phyloP scores from a whole-genome alignment of 2,329 filamentous ascomycete species.

The Alternaria ethzedia region DNA sequence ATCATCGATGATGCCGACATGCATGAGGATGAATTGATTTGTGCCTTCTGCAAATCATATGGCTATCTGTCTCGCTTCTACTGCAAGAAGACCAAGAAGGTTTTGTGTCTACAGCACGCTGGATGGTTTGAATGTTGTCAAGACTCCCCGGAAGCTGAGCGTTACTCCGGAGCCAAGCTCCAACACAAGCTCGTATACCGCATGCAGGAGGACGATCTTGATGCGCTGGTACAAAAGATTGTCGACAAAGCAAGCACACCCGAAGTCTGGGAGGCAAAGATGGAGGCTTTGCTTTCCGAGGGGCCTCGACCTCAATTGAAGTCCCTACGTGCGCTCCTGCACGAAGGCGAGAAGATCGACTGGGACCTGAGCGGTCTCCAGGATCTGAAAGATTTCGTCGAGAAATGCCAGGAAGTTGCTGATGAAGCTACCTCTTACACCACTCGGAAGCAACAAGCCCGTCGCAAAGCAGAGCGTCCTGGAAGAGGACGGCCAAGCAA shows the following conservation, averaged over 20 bases:
- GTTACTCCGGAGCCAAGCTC: slow-evolving; percentile 61
- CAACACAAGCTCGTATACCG: slow-evolving; percentile 80
- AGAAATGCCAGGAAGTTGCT: slow-evolving; percentile 96
- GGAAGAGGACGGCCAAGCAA: slow-evolving; percentile 76
- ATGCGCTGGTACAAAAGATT: slow-evolving; percentile 73
- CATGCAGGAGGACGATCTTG: slow-evolving; percentile 74
- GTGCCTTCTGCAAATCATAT: slow-evolving; percentile 89
- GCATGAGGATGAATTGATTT: slow-evolving; percentile 91
- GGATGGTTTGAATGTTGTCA: slow-evolving; percentile 79
- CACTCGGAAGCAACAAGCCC: slow-evolving; percentile 95
- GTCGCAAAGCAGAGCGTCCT: slow-evolving; percentile 89
- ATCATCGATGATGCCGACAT: slow-evolving; percentile 68
- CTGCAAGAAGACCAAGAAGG: slow-evolving; percentile 80
- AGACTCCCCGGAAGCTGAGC: slow-evolving; percentile 67
- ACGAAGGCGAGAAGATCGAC: slow-evolving; percentile 95
- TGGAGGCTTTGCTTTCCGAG: slow-evolving; percentile 82
- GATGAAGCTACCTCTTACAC: slow-evolving; percentile 97
- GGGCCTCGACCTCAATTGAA: slow-evolving; percentile 86
- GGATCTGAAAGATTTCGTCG: slow-evolving; percentile 86
- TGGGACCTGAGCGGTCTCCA: slow-evolving; percentile 84
- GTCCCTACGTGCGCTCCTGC: slow-evolving; percentile 78
- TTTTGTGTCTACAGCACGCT: slow-evolving; percentile 82
- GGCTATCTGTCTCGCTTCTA: slow-evolving; percentile 89
- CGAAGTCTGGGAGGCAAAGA: slow-evolving; percentile 88
- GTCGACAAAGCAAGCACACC: slow-evolving; percentile 85